phyloP scores from a whole-genome alignment of 768 basidiomycete species.

The Lactifluus subvellereus region DNA sequence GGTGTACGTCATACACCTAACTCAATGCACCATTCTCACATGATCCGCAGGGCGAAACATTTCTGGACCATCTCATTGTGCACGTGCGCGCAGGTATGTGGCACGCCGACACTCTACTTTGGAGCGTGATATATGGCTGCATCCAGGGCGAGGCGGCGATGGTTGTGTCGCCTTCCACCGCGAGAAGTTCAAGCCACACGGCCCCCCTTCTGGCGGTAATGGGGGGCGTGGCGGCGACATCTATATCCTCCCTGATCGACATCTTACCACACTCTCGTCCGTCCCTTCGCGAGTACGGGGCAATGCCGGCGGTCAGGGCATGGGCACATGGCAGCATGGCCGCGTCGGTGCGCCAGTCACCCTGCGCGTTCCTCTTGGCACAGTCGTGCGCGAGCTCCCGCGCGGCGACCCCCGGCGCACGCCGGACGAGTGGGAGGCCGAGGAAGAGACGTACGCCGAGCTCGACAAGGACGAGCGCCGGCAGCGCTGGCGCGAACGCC shows the following conservation, averaged over 20 bases:
- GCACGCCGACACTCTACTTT: neutral
- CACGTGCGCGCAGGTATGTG: conserved; percentile 63
- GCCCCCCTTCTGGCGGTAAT: conserved; percentile 90
- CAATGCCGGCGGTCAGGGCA: conserved; percentile 61
- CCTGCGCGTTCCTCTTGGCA: conserved; percentile 84
- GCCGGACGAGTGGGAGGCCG: conserved; percentile 67
- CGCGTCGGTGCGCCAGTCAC: conserved; percentile 63
- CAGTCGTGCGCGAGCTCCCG: conserved; percentile 73
- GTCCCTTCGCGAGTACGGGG: conserved; percentile 66
- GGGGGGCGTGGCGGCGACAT: conserved; percentile 88
- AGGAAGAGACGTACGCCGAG: conserved; percentile 51
- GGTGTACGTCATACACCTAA: conserved; percentile 39
- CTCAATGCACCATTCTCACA: conserved; percentile 10
- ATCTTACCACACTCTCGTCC: conserved; percentile 70
- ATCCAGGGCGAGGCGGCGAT: conserved; percentile 77
- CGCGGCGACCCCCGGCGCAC: conserved; percentile 59
- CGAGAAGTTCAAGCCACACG: conserved; percentile 76
- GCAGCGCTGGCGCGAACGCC: conserved; percentile 53
- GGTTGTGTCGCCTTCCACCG: conserved; percentile 93
- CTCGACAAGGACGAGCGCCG: conserved; percentile 45
- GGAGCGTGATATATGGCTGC: neutral
- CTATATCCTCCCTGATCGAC: conserved; percentile 72
- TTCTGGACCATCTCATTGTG: conserved; percentile 79
- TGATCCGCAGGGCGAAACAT: conserved; percentile 58
- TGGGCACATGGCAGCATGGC: conserved; percentile 86